Evolutionary conservation across 495 filamentous ascomycete genomes (phyloP), one percentile per base, ranked within the genome.

Genomic region (Achaetomiella virescens): DNA sequence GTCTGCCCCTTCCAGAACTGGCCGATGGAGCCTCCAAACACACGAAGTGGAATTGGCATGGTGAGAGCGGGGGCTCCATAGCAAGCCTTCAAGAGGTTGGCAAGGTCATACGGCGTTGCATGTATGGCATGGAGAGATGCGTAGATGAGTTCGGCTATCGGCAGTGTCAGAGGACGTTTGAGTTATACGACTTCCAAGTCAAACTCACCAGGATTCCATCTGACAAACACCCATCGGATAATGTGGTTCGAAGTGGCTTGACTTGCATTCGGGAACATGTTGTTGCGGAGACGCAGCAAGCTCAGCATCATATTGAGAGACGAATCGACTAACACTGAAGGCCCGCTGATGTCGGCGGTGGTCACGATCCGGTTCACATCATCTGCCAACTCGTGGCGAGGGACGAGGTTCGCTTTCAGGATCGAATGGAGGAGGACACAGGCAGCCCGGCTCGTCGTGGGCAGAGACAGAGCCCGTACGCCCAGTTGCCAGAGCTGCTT

Each of bases 301-400:
- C 77, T 79, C 8, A 78, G 72, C 87, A 91, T 91, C 29, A 96
- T 66, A 3, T 75, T 76, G n/a, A 92, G 69, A 25, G 87, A 84
- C 27, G 88, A 81, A 63, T 97, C 93, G 6, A 85, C 83, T n/a
- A 95, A 75, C 20, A 83, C 64, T 20, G 84, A 84, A 3, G 91
- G 95, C 0, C 91, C 90, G 65, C 85, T 91, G 42, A 93, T 75
- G 57, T 91, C 90, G 48, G 86, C 81, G 15, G 86, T 85, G 8
- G 80, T 76, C 35, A 93, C 74, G 62, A 93, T 87, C 35, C 80
- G 79, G 54, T 84, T 83, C 41, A 85, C 75, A 36, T 82, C 77
- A 47, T 87, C 79, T 15, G 81, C 76, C 27, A 88, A 70, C 40
- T 80, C 70, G 29, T 83, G 76, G 56, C 87, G 84, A 9, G 83